phyloP scores from a whole-genome alignment of 495 filamentous ascomycete species.

The Amorphotheca resinae region DNA sequence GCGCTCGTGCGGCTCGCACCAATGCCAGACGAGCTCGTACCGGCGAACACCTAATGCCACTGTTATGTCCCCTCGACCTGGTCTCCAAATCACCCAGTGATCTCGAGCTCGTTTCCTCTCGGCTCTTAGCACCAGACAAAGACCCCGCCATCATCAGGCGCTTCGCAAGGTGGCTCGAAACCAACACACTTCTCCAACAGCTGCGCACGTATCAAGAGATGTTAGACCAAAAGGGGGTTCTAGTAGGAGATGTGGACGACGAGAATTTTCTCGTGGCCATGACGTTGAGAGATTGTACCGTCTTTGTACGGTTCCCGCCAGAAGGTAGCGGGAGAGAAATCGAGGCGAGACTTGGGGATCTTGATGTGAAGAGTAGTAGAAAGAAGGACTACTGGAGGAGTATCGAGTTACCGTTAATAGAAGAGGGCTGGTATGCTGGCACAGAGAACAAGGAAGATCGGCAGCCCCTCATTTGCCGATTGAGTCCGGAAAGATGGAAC shows the following conservation, averaged over 20 bases:
- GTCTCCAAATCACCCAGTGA: slow-evolving; percentile 24
- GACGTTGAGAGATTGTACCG: slow-evolving; percentile 80
- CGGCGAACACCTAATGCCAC: background rate
- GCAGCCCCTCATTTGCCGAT: slow-evolving; percentile 5
- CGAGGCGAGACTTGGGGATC: slow-evolving; percentile 69
- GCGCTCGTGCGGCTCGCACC: slow-evolving; percentile 44
- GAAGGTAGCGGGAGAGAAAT: slow-evolving; percentile 36
- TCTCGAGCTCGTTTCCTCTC: slow-evolving; percentile 41
- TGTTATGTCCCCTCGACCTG: slow-evolving; percentile 47
- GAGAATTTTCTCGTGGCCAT: slow-evolving; percentile 43
- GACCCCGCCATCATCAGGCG: slow-evolving; percentile 36
- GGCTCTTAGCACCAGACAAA: slow-evolving; percentile 73
- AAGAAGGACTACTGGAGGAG: slow-evolving; percentile 65
- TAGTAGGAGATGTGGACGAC: slow-evolving; percentile 21
- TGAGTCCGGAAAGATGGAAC: slow-evolving; percentile 2
- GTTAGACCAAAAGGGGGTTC: slow-evolving; percentile 35
- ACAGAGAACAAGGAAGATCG: slow-evolving; percentile 25
- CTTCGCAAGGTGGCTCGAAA: slow-evolving; percentile 21
- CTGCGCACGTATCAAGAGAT: slow-evolving; percentile 36
- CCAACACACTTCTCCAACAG: slow-evolving; percentile 27
- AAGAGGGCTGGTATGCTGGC: slow-evolving; percentile 64
- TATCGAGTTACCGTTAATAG: slow-evolving; percentile 47
- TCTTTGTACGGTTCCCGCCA: slow-evolving; percentile 35
- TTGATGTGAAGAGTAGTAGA: slow-evolving; percentile 71
- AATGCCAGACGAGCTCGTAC: slow-evolving; percentile 12